Base-by-base conservation (phyloP, 164 flowering plant species). In the Cinnamomum micranthum region DNA sequence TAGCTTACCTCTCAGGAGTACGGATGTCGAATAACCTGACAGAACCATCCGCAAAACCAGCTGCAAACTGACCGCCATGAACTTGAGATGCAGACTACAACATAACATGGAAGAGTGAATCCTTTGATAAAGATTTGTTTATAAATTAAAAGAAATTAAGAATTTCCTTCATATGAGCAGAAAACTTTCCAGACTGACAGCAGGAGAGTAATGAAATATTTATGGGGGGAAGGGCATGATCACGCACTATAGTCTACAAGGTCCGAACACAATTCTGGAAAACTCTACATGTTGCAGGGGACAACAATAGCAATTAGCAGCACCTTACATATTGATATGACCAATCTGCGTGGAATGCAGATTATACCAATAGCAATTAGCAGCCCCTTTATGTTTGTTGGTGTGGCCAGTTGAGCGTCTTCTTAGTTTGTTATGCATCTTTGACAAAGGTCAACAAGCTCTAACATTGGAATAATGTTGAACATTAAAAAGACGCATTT, bases 31-130 rank as follows among this genome's bases (percentile, higher is more conserved):
- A 95, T 24, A 95, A 77, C 77, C 88, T 89, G 75, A 95, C 94
- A 74, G 87, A 87, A 69, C 98, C 99, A 86, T 95, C 99, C 3
- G 78, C 88, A 83, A 82, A 95, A 74, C 99, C 99, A 80, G 97
- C 94, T 19, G 88, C 95, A 76, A 92, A 77, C 80, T 90, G 97
- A 77, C 95, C 90, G n/a, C 93, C 90, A 77, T 93, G 93, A 78
- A 93, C 93, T 86, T 92, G 97, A 80, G 99, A 95, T 82, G 97
- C 96, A 83, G 97, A 82, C 99, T 95, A 63, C 80, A 80, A n/a
- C 72, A 70, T 69, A 68, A 23, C 68, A 76, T 33, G 28, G 17
- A 28, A 67, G 11, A 67, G 13, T 64, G 20, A 55, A 64, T 67
- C 33, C 47, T 55, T 19, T 4, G 60, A 41, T 7, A 41, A 9